phyloP scores from a whole-genome alignment of 192 early-diverging fungal genomes.

The Diversispora eburnea region DNA sequence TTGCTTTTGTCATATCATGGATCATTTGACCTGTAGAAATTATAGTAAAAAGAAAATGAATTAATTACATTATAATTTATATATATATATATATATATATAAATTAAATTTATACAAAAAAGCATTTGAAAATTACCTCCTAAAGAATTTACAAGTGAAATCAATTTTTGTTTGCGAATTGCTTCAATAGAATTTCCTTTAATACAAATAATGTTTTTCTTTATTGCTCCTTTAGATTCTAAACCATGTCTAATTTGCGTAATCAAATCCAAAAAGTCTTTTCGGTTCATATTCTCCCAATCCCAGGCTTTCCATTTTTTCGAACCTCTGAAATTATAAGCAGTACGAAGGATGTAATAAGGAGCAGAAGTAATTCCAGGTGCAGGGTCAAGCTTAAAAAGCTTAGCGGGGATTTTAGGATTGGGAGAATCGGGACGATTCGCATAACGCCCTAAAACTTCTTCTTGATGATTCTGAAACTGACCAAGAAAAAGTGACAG shows the following conservation, averaged over 20 bases:
- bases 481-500: constrained; percentile 43
- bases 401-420: constrained; percentile 45
- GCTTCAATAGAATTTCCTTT: constrained; percentile 31
- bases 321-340: constrained; percentile 41
- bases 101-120: neutral
- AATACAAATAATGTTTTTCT: constrained; percentile 43
- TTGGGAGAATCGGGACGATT: neutral
- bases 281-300: constrained; percentile 32
- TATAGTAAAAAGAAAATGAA: neutral
- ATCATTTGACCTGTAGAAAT: constrained; percentile 32
- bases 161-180: constrained; percentile 37
- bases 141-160: constrained; percentile 30
- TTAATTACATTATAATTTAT: neutral
- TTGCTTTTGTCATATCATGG: constrained; percentile 31
- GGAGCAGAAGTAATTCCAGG: constrained; percentile 31
- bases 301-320: constrained; percentile 46
- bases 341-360: constrained; percentile 43
- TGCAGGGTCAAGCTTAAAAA: constrained; percentile 40
- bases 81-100: too few species aligned
- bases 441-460: constrained; percentile 38
- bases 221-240: constrained; percentile 29
- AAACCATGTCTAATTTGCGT: constrained; percentile 37
- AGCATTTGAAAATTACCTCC: constrained; percentile 38
- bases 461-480: constrained; percentile 54
- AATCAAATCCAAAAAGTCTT: constrained; percentile 39